phyloP scores from a whole-genome alignment of 169 alveolate species.

The Eimeria praecox region DNA sequence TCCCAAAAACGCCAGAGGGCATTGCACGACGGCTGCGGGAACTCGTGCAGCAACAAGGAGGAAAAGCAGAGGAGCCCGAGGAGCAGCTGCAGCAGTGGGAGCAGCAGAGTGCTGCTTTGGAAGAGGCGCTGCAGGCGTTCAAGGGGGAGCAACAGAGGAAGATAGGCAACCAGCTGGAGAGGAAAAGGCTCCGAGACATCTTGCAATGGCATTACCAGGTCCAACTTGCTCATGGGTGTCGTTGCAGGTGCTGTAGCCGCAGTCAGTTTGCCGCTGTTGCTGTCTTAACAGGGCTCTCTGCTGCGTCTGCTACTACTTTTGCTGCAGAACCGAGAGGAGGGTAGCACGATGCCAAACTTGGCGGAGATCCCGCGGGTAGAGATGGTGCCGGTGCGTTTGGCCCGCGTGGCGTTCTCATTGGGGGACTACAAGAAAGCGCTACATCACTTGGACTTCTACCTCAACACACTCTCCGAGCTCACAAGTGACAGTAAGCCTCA shows the following conservation, averaged over 20 bases:
- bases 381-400: constrained; percentile 75
- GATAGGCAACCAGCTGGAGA: constrained; percentile 78
- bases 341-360: constrained; percentile 55
- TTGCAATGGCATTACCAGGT: constrained; percentile 76
- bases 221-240: not conserved
- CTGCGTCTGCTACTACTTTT: not conserved
- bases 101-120: constrained; percentile 68
- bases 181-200: constrained; percentile 74
- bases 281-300: not conserved
- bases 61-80: constrained; percentile 52
- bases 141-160: constrained; percentile 80
- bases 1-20: constrained; percentile 64
- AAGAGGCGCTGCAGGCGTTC: constrained; percentile 78
- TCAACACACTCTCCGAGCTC: constrained; percentile 80
- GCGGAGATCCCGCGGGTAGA: constrained; percentile 68
- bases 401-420: constrained; percentile 69
- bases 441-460: constrained; percentile 77
- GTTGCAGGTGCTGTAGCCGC: not conserved
- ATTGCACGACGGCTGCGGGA: constrained; percentile 62
- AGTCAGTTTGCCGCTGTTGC: not conserved
- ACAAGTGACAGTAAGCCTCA: constrained; percentile 73
- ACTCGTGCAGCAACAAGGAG: constrained; percentile 68
- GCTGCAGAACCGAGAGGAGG: constrained; percentile 73
- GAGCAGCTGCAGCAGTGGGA: constrained; percentile 70
- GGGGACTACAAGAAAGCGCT: constrained; percentile 80